A percentile compares a stretch with the other conserved stretches of the same genome.
phyloP scores from a whole-genome alignment of 106 monocot genomes.

The Amphibolis antarctica region DNA sequence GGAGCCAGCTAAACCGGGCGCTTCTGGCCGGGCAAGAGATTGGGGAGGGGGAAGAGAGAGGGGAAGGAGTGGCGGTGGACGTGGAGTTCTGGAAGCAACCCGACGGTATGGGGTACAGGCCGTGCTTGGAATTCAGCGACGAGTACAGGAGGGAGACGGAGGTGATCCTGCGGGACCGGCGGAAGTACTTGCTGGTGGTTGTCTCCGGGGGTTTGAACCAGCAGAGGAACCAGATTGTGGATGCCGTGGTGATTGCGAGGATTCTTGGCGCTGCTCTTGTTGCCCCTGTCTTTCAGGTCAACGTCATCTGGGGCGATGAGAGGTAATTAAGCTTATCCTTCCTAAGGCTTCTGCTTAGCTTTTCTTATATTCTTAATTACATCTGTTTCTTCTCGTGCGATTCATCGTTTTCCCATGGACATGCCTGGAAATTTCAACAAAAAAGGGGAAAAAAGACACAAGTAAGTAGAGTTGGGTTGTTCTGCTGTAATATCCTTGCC shows the following conservation, averaged over 20 bases:
- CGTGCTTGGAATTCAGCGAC: slow-evolving; percentile 30
- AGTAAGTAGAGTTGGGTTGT: too few species aligned
- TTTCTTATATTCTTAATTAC: too few species aligned
- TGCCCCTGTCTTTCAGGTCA: slow-evolving; percentile 43
- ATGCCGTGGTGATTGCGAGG: slow-evolving; percentile 43
- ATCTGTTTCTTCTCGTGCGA: too few species aligned
- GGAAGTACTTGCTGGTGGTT: slow-evolving; percentile 37
- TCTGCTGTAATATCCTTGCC: too few species aligned
- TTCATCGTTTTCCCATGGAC: too few species aligned
- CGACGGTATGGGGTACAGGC: neutral
- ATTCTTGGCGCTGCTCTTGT: slow-evolving; percentile 35
- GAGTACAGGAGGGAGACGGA: slow-evolving; percentile 6
- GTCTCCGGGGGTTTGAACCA: slow-evolving; percentile 51
- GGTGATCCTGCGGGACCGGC: neutral
- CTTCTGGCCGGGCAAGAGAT: neutral
- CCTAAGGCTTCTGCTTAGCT: too few species aligned
- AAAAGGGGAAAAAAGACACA: too few species aligned
- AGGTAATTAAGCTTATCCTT: slow-evolving; percentile 19
- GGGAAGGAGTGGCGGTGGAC: neutral
- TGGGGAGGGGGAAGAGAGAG: neutral
- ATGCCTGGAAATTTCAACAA: too few species aligned
- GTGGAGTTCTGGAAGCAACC: slow-evolving; percentile 11
- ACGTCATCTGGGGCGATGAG: slow-evolving; percentile 51
- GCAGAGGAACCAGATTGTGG: slow-evolving; percentile 46
- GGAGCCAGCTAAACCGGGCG: too few species aligned